A percentile compares a stretch with the other conserved stretches of the same genome.
Evolutionary conservation across 306 rosid species (phyloP).

Genomic region (Casuarina glauca): DNA sequence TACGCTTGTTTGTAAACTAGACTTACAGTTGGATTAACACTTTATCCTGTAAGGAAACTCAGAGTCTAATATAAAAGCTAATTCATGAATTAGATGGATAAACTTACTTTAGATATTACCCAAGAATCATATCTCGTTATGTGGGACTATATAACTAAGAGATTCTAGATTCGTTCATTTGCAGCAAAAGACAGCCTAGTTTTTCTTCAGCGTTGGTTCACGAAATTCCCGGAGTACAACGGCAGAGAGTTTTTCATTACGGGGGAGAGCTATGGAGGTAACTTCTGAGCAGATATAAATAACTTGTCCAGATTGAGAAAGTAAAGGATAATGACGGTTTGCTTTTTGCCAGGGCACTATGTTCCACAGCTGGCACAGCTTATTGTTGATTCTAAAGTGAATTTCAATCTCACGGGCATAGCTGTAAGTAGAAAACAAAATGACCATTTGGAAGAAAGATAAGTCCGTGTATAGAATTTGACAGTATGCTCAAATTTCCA

Average conservation of each 20-base stretch:
- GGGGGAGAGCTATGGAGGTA: slow-evolving; percentile 84
- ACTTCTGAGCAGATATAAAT: not conserved
- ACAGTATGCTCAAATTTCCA: not conserved
- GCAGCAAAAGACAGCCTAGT: slow-evolving; percentile 66
- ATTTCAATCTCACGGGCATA: slow-evolving; percentile 65
- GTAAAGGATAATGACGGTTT: not conserved
- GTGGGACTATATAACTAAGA: not conserved
- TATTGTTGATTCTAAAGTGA: slow-evolving; percentile 40
- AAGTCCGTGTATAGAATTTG: no score
- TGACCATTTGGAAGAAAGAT: not conserved
- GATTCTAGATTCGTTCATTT: not conserved
- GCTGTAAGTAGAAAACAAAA: slow-evolving; percentile 46
- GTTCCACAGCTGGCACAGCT: slow-evolving; percentile 78
- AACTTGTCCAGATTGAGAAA: not conserved
- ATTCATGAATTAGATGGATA: no score
- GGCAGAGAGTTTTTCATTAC: slow-evolving; percentile 58
- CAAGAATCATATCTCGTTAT: no score
- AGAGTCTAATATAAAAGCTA: no score
- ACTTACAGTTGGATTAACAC: no score
- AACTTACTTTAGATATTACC: no score
- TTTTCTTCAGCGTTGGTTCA: slow-evolving; percentile 59
- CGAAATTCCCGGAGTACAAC: slow-evolving; percentile 51
- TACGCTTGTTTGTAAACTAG: no score
- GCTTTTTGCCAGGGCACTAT: slow-evolving; percentile 59
- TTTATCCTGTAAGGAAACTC: no score